These are phyloP conservation scores for Neocatenulostroma microsporum DNA, from an alignment of 2,329 filamentous ascomycete genomes.

Conservation along the genomic window DNA sequence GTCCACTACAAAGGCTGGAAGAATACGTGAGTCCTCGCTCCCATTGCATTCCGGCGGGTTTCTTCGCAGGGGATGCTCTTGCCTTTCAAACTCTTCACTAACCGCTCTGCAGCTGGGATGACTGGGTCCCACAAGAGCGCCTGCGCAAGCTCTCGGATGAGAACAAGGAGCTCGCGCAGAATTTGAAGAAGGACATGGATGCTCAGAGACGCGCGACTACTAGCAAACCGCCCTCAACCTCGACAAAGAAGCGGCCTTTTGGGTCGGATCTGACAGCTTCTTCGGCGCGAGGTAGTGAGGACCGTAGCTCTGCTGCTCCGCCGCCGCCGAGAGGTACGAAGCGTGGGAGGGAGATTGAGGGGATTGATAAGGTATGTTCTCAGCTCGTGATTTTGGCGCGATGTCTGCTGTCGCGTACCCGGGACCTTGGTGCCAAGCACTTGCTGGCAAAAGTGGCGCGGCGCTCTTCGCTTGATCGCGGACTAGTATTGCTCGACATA, in stretches of 20 bases:
- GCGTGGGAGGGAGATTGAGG: constrained; percentile 68
- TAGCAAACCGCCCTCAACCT: constrained; percentile 35
- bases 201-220: constrained; percentile 44
- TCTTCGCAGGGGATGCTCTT: too few relatives aligned
- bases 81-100: too few relatives aligned
- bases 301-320: constrained; percentile 57
- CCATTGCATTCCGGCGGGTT: too few relatives aligned
- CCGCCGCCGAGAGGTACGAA: constrained; percentile 59
- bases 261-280: constrained; percentile 49
- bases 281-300: constrained; percentile 67
- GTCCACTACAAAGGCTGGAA: constrained; percentile 99
- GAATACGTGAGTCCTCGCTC: constrained; percentile 62
- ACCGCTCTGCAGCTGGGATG: constrained; percentile 91
- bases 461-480: too few relatives aligned
- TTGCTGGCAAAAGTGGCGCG: too few relatives aligned
- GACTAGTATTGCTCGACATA: too few relatives aligned
- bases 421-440: too few relatives aligned
- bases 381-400: background rate
- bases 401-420: too few relatives aligned
- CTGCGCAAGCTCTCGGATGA: constrained; percentile 92
- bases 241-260: constrained; percentile 47
- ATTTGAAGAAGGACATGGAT: constrained; percentile 62
- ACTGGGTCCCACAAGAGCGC: constrained; percentile 92
- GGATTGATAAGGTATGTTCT: constrained; percentile 60
- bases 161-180: constrained; percentile 78